Evolutionary conservation across 805 yeast genomes (phyloP).

Genomic region (Myxozyma lipomycoides): DNA sequence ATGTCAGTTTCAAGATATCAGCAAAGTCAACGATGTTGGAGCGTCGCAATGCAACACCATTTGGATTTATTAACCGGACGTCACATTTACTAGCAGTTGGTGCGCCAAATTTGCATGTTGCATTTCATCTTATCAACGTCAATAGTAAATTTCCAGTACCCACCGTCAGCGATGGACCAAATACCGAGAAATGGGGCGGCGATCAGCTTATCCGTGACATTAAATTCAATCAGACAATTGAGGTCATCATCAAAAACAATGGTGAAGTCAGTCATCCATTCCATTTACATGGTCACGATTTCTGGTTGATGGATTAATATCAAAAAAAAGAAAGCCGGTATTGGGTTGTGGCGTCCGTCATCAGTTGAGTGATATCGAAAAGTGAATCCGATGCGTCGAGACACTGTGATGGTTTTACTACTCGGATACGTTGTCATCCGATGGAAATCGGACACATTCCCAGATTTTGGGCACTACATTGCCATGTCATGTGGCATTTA

Average conservation of each 20-base stretch:
- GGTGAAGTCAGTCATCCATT: constrained; percentile 80
- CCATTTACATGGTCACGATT: constrained; percentile 72
- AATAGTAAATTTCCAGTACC: constrained; percentile 36
- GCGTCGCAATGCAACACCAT: constrained; percentile 18
- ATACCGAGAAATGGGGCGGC: constrained; percentile 65
- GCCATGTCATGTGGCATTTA: constrained; percentile 98
- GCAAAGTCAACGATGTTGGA: constrained; percentile 15
- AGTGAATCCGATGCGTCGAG: constrained; percentile 76
- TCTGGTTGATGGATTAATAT: constrained; percentile 58
- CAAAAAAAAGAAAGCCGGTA: constrained; percentile 15
- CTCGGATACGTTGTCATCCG: constrained; percentile 81
- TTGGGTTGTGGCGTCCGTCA: constrained; percentile 12
- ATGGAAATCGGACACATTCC: constrained; percentile 69
- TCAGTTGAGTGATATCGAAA: constrained; percentile 43
- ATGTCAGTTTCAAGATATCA: constrained; percentile 3
- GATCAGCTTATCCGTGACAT: constrained; percentile 58
- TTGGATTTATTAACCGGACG: constrained; percentile 34
- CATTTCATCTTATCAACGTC: constrained; percentile 28
- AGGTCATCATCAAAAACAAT: constrained; percentile 69
- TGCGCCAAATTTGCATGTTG: constrained; percentile 33
- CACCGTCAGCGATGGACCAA: constrained; percentile 53
- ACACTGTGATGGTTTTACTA: constrained; percentile 70
- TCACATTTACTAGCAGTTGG: constrained; percentile 31
- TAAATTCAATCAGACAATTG: constrained; percentile 39
- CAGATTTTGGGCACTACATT: constrained; percentile 86